Conservation (phyloP, 306 rosid species). For the Sesbania bispinosa region DNA sequence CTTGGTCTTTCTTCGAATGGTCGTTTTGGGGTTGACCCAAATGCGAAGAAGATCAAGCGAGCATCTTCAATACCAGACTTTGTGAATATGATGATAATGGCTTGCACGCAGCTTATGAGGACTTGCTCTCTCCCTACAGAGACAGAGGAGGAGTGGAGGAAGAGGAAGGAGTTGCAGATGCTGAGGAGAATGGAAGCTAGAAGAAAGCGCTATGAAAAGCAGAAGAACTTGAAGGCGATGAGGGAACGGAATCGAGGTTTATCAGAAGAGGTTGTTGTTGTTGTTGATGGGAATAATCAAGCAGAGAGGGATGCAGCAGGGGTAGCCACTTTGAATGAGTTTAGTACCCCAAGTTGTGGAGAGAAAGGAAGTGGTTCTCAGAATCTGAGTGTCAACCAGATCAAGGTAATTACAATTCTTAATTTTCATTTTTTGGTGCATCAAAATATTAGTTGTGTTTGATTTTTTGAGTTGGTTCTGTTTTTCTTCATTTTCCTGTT, state of each 20-base stretch:
- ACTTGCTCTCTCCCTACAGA: conserved; percentile 70
- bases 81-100: background rate
- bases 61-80: conserved; percentile 61
- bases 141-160: conserved; percentile 63
- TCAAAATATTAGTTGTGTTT: no score
- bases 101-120: conserved; percentile 29
- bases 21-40: conserved; percentile 75
- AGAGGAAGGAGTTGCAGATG: conserved; percentile 76
- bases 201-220: conserved; percentile 69
- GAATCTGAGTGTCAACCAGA: conserved; percentile 42
- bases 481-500: no score
- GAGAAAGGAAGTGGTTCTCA: conserved; percentile 20
- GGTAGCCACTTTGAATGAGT: background rate
- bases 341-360: no score
- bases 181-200: conserved; percentile 70
- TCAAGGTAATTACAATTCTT: conserved; percentile 35
- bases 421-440: no score
- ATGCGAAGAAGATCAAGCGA: conserved; percentile 47
- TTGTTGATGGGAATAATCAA: conserved; percentile 5
- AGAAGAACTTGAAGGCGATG: conserved; percentile 41
- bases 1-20: conserved; percentile 83
- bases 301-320: conserved; percentile 42
- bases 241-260: conserved; percentile 39
- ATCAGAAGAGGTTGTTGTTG: no score
- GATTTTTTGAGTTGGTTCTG: no score